Percentiles rank a stretch among this genome's conserved stretches.
Conservation (phyloP, 441 rosid genomes). For the Dalechampia spathulata region DNA sequence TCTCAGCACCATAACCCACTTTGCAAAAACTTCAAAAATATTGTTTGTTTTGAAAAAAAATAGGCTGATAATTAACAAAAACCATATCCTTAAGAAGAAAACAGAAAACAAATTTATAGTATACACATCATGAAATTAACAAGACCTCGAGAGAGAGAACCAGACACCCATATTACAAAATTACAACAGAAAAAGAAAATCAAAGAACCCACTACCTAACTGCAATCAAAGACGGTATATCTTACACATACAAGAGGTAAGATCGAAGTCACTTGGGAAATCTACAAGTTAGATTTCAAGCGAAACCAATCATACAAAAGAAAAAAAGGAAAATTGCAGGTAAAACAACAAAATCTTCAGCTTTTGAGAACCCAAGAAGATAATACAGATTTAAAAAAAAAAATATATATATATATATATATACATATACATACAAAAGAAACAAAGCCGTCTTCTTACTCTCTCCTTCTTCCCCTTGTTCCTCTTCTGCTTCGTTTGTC, state of each 20-base stretch:
- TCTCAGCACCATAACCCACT: background rate
- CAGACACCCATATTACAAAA: slow-evolving; percentile 7
- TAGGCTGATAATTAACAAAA: background rate
- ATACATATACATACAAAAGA: too few relatives aligned
- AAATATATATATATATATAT: too few relatives aligned
- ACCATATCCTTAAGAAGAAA: slow-evolving; percentile 7
- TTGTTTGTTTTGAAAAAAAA: too few relatives aligned
- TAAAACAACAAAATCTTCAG: background rate
- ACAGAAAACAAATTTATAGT: background rate
- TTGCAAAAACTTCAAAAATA: slow-evolving; percentile 4
- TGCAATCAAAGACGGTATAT: background rate
- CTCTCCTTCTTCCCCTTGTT: background rate
- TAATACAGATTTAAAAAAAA: background rate
- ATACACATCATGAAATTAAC: background rate
- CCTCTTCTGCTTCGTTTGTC: background rate
- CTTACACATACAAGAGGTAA: background rate
- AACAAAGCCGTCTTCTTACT: background rate
- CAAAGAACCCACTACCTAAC: background rate
- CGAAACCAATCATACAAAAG: background rate
- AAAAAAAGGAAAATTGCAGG: background rate
- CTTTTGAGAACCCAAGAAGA: background rate
- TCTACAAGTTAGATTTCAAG: background rate
- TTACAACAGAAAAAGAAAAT: background rate
- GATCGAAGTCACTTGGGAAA: background rate
- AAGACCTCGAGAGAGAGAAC: background rate